Conservation (phyloP, 257 asterid genomes). For the Penstemon davidsonii region DNA sequence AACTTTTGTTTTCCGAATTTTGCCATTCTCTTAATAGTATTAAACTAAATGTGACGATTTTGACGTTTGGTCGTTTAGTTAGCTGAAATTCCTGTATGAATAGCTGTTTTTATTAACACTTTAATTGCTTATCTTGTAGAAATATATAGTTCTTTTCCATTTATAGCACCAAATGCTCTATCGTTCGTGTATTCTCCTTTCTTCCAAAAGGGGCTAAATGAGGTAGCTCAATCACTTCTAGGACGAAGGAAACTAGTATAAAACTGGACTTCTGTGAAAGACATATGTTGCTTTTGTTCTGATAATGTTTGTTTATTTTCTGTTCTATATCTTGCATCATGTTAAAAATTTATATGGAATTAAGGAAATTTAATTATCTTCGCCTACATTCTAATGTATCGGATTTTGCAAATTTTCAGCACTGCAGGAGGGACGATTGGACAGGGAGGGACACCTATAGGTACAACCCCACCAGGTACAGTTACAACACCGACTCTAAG, state of each 20-base stretch:
- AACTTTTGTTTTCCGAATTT: not conserved
- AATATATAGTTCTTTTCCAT: too few relatives aligned
- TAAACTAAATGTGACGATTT: not conserved
- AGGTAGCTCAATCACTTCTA: not conserved
- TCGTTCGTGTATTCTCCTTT: not conserved
- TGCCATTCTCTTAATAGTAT: not conserved
- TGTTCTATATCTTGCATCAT: too few relatives aligned
- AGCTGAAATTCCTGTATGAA: not conserved
- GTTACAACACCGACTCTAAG: slow-evolving; percentile 24
- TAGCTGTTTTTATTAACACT: too few relatives aligned
- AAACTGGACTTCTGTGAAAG: not conserved
- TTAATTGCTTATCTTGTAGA: too few relatives aligned
- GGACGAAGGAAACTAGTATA: not conserved
- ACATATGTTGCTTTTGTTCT: not conserved
- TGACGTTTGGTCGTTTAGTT: not conserved
- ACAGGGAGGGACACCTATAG: slow-evolving; percentile 31
- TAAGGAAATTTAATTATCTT: not conserved
- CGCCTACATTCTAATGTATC: slow-evolving; percentile 1
- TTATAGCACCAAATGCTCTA: not conserved
- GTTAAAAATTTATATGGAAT: not conserved
- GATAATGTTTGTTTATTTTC: not conserved
- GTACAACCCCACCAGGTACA: slow-evolving; percentile 33
- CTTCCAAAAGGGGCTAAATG: not conserved
- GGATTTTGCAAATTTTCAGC: slow-evolving; percentile 35
- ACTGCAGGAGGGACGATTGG: slow-evolving; percentile 51